Conservation (phyloP, 2,329 filamentous ascomycete genomes). For the Graphiopsis chlorocephala region DNA sequence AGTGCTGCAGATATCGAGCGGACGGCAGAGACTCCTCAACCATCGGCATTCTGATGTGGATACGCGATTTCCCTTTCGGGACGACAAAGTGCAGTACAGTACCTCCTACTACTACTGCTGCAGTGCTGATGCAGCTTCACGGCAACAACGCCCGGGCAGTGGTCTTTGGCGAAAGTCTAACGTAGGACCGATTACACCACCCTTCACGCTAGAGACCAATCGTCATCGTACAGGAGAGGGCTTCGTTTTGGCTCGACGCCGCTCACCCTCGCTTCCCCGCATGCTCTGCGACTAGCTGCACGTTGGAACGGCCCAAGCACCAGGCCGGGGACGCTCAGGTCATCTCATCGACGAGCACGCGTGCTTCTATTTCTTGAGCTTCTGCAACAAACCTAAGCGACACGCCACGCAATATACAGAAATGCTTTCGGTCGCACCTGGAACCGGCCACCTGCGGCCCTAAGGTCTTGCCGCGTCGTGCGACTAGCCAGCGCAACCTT, state of each 20-base stretch:
- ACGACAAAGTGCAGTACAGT: no score
- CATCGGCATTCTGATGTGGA: constrained; percentile 1
- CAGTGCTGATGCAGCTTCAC: not conserved
- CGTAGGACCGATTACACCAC: constrained; percentile 11
- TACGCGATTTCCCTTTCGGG: not conserved
- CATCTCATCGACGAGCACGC: not conserved
- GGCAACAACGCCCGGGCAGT: not conserved
- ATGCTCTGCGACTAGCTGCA: constrained; percentile 5
- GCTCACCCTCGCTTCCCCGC: constrained; percentile 7
- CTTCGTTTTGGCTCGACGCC: constrained; percentile 6
- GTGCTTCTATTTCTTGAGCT: not conserved
- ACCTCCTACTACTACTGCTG: no score
- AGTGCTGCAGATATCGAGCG: constrained; percentile 70
- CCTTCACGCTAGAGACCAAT: not conserved
- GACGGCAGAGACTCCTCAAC: constrained; percentile 7
- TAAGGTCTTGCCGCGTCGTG: constrained; percentile 7
- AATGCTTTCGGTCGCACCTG: constrained; percentile 5
- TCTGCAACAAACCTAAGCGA: constrained; percentile 5
- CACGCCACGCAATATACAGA: not conserved
- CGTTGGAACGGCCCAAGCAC: not conserved
- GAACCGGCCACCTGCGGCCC: constrained; percentile 5
- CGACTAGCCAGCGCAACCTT: not conserved
- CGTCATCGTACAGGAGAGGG: not conserved
- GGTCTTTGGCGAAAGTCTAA: not conserved
- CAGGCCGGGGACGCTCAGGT: not conserved